These are phyloP conservation scores for Umbelopsis sp. DNA, from an alignment of 371 early-diverging fungal species.

Conservation along the genomic window DNA sequence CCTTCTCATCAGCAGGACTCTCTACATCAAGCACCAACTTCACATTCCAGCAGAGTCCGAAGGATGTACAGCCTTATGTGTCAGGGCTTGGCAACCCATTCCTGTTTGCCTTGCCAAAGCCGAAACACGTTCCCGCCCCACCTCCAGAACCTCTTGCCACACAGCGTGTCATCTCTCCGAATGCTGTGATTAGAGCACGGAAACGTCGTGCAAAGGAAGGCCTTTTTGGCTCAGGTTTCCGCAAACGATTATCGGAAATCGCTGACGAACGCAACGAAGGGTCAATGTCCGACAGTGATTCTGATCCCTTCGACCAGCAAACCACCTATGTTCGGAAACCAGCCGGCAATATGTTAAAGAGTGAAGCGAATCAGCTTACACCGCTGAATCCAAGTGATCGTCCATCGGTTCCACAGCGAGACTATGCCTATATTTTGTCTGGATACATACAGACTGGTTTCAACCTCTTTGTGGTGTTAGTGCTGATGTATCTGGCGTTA, in stretches of 20 bases:
- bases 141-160: neutral
- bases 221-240: slow-evolving; percentile 3
- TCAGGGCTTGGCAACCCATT: slow-evolving; percentile 3
- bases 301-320: neutral
- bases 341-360: neutral
- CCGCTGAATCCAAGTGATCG: neutral
- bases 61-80: slow-evolving; percentile 1
- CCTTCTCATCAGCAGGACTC: slow-evolving; percentile 9
- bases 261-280: neutral
- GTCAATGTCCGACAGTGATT: slow-evolving; percentile 8
- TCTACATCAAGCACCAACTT: neutral
- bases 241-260: slow-evolving; percentile 7
- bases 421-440: slow-evolving; percentile 29
- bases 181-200: slow-evolving; percentile 8
- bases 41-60: slow-evolving; percentile 10
- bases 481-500: slow-evolving; percentile 57
- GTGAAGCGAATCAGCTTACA: neutral
- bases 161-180: slow-evolving; percentile 1
- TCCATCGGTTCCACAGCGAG: slow-evolving; percentile 22
- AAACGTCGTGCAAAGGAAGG: slow-evolving; percentile 11
- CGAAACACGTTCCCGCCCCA: no score
- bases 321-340: neutral
- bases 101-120: neutral
- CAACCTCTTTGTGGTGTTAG: slow-evolving; percentile 57
- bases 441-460: slow-evolving; percentile 67